Conservation (phyloP, 2,329 filamentous ascomycete genomes). For the Phialocephala subalpina region DNA sequence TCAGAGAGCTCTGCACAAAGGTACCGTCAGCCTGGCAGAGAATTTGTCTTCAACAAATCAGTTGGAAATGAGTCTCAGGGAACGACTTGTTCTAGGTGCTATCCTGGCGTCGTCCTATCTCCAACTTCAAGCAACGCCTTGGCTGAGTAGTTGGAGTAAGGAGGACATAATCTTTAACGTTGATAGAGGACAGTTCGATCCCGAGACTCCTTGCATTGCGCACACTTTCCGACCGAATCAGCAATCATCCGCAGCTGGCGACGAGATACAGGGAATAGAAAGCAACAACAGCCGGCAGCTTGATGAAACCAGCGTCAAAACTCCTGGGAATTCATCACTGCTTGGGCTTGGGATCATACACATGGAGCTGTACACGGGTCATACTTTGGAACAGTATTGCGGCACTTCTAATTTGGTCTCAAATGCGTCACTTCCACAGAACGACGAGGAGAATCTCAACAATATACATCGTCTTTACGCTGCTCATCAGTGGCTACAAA, state of each 20-base stretch:
- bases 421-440: background rate
- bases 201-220: background rate
- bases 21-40: background rate
- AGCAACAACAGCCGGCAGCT: too few relatives aligned
- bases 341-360: background rate
- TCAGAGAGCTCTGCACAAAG: background rate
- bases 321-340: background rate
- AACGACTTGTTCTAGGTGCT: background rate
- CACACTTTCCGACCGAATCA: background rate
- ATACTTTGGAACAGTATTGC: background rate
- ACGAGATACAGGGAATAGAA: background rate
- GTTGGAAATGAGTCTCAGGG: background rate
- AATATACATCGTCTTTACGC: background rate
- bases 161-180: background rate
- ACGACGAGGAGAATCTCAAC: background rate
- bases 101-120: background rate
- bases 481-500: background rate
- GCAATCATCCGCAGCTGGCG: background rate
- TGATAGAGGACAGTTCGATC: background rate
- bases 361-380: background rate
- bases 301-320: background rate
- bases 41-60: background rate
- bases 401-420: background rate
- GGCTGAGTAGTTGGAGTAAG: background rate
- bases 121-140: background rate